A percentile compares a stretch with the other conserved stretches of the same genome.
Evolutionary conservation across 495 filamentous ascomycete species (phyloP).

Genomic region (Penicillium steckii): DNA sequence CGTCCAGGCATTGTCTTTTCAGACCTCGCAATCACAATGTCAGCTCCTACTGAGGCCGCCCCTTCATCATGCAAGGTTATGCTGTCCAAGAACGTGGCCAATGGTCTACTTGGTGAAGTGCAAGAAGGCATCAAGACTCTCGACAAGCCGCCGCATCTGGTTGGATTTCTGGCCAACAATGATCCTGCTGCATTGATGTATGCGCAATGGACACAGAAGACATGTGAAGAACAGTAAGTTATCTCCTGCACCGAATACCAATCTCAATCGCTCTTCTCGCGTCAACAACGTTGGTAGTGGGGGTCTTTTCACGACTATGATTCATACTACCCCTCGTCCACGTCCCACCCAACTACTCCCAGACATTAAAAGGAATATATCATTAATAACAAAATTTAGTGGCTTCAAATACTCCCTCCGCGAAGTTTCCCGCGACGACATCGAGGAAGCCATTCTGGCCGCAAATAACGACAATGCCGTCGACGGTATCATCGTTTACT

Average conservation of each 20-base stretch:
- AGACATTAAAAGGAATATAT: conserved; percentile 12
- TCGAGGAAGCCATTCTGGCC: conserved; percentile 79
- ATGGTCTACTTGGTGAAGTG: conserved; percentile 75
- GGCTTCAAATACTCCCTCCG: conserved; percentile 87
- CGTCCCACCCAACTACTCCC: neutral
- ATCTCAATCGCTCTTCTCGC: conserved; percentile 12
- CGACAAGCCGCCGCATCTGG: conserved; percentile 69
- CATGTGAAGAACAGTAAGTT: conserved; percentile 87
- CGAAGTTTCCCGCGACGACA: conserved; percentile 75
- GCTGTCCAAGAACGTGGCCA: conserved; percentile 79
- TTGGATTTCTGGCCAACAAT: conserved; percentile 87
- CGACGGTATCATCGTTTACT: conserved; percentile 97
- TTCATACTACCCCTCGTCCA: conserved; percentile 26
- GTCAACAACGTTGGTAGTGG: conserved; percentile 7
- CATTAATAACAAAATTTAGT: conserved; percentile 43
- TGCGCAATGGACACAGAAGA: conserved; percentile 96
- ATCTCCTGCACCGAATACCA: conserved; percentile 16
- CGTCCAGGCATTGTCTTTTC: conserved; percentile 6
- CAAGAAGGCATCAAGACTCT: conserved; percentile 66
- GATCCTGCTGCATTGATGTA: conserved; percentile 92
- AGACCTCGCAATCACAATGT: conserved; percentile 26
- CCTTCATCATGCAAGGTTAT: conserved; percentile 84
- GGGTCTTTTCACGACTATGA: conserved; percentile 16
- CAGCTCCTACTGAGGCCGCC: conserved; percentile 29
- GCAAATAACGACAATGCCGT: conserved; percentile 77